A percentile compares a stretch with the other conserved stretches of the same genome.
These are phyloP conservation scores for Epichloe sibirici DNA, from an alignment of 2,329 filamentous ascomycete species.

Conservation along the genomic window DNA sequence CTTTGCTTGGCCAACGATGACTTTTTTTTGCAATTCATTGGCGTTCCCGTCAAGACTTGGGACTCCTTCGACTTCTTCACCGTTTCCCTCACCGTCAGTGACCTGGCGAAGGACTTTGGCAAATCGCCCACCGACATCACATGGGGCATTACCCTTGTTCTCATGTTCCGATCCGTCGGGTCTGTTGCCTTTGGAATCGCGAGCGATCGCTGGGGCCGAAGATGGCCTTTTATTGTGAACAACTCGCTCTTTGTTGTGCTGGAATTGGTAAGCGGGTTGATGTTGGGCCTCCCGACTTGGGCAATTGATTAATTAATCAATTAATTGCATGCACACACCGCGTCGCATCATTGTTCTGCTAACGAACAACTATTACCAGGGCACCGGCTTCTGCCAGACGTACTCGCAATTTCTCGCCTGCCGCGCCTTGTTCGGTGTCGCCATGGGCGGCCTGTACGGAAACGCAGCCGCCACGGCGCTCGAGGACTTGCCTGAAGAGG, in stretches of 20 bases:
- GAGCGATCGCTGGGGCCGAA: conserved; percentile 44
- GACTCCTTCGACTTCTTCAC: conserved; percentile 58
- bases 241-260: conserved; percentile 60
- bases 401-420: conserved; percentile 64
- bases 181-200: conserved; percentile 42
- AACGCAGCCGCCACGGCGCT: conserved; percentile 69
- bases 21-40: neutral
- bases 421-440: conserved; percentile 62
- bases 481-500: conserved; percentile 57
- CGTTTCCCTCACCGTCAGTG: conserved; percentile 45
- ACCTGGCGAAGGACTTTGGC: conserved; percentile 39
- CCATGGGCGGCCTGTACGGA: conserved; percentile 73
- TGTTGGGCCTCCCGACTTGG: conserved; percentile 4
- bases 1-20: no score
- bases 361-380: conserved; percentile 19
- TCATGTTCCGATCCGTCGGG: conserved; percentile 48
- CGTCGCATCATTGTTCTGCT: neutral
- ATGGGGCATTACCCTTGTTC: conserved; percentile 51
- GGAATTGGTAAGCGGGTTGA: conserved; percentile 45
- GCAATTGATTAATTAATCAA: neutral
- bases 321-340: neutral
- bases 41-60: conserved; percentile 32
- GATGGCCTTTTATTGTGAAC: conserved; percentile 67
- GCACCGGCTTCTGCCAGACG: conserved; percentile 56
- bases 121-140: conserved; percentile 46